A percentile compares a stretch with the other conserved stretches of the same genome.
Evolutionary conservation across 306 rosid species (phyloP).

Genomic region (Cicer pinnatifidum): DNA sequence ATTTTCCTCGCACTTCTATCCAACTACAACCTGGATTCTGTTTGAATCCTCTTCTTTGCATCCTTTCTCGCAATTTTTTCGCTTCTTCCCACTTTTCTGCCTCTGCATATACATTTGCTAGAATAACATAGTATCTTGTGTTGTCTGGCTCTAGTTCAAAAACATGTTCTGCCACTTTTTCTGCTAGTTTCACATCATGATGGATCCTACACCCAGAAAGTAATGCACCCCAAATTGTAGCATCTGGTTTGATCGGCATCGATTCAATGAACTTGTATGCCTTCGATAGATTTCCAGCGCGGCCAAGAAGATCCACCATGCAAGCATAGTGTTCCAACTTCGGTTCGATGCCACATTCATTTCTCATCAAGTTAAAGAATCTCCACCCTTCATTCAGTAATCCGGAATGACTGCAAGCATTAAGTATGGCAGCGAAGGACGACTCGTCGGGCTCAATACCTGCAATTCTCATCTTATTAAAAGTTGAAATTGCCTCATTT

Average conservation of each 20-base stretch:
- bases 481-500: constrained; percentile 58
- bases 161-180: constrained; percentile 47
- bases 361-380: constrained; percentile 61
- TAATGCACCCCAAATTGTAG: constrained; percentile 71
- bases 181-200: constrained; percentile 50
- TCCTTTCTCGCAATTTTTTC: constrained; percentile 47
- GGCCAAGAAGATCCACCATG: constrained; percentile 68
- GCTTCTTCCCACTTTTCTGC: constrained; percentile 76
- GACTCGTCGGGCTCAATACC: constrained; percentile 49
- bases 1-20: constrained; percentile 45
- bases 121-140: constrained; percentile 64
- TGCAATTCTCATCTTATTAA: constrained; percentile 47
- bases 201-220: constrained; percentile 68
- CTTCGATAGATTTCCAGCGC: constrained; percentile 60
- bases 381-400: constrained; percentile 65
- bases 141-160: constrained; percentile 73
- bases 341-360: constrained; percentile 56
- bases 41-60: constrained; percentile 40
- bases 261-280: constrained; percentile 60
- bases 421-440: constrained; percentile 66
- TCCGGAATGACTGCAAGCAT: constrained; percentile 75
- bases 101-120: constrained; percentile 68
- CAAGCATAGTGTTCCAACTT: constrained; percentile 70
- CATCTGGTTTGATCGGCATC: constrained; percentile 70
- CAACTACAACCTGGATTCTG: constrained; percentile 42